A percentile compares a stretch with the other conserved stretches of the same genome.
These are phyloP conservation scores for Nemania sp. DNA, from an alignment of 2,329 filamentous ascomycete species.

Conservation along the genomic window DNA sequence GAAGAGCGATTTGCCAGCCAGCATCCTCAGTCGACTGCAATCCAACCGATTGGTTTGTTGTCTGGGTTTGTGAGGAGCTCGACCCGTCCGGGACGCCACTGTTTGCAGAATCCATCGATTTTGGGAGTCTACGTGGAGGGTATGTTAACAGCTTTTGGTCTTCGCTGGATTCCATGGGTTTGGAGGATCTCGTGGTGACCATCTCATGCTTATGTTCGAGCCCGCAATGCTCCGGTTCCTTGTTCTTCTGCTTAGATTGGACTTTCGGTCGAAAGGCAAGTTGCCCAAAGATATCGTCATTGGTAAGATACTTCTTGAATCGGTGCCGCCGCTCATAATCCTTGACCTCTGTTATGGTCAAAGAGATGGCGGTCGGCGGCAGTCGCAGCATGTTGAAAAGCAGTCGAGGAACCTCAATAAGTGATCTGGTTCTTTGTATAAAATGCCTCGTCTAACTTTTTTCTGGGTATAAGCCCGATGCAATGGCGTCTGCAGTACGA, in stretches of 20 bases:
- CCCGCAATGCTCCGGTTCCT: constrained; percentile 14
- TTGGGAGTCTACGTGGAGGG: constrained; percentile 25
- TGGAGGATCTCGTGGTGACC: constrained; percentile 13
- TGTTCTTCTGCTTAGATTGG: constrained; percentile 13
- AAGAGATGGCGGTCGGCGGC: constrained; percentile 43
- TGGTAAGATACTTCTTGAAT: constrained; percentile 40
- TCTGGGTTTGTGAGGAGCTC: constrained; percentile 27
- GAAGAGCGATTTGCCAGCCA: constrained; percentile 30
- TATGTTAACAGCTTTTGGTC: constrained; percentile 22
- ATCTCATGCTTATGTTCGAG: constrained; percentile 16
- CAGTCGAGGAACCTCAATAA: not conserved
- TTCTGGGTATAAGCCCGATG: not conserved
- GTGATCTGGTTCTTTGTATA: not conserved
- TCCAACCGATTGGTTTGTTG: constrained; percentile 24
- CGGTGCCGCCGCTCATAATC: constrained; percentile 43
- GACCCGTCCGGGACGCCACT: constrained; percentile 22
- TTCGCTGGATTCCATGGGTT: constrained; percentile 18
- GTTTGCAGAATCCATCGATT: constrained; percentile 16
- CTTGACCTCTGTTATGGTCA: constrained; percentile 48
- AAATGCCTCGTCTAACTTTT: not conserved
- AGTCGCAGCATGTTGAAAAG: constrained; percentile 46
- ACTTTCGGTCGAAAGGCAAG: constrained; percentile 26
- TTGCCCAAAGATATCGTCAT: constrained; percentile 29
- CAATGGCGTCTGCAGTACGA: not conserved
- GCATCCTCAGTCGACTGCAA: constrained; percentile 19